A percentile compares a stretch with the other conserved stretches of the same genome.
These are phyloP conservation scores for Xylariaceae sp. DNA, from an alignment of 2,329 filamentous ascomycete species.

Conservation along the genomic window DNA sequence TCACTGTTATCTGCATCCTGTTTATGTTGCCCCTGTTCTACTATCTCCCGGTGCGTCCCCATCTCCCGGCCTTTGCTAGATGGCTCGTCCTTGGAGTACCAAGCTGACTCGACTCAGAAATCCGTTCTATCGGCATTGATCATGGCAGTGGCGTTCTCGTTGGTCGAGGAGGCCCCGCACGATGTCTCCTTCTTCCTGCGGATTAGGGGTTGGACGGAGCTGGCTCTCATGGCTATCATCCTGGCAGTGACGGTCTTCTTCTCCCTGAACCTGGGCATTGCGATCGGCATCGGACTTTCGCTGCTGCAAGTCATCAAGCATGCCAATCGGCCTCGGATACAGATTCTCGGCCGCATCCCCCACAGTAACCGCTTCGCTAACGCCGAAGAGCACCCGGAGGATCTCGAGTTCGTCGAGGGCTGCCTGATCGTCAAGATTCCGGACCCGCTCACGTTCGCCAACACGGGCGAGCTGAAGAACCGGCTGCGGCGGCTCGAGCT, in stretches of 20 bases:
- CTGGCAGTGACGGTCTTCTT: constrained; percentile 91
- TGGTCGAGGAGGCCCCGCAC: constrained; percentile 91
- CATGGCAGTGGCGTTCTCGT: constrained; percentile 85
- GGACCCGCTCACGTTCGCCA: constrained; percentile 92
- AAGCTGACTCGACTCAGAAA: constrained; percentile 70
- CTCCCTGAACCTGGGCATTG: constrained; percentile 87
- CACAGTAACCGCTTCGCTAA: constrained; percentile 82
- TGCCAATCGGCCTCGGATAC: constrained; percentile 84
- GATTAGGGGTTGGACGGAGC: constrained; percentile 79
- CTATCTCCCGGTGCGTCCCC: constrained; percentile 73
- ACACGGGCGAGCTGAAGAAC: constrained; percentile 85
- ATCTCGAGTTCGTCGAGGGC: constrained; percentile 82
- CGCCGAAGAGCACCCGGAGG: constrained; percentile 64
- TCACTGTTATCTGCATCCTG: constrained; percentile 72
- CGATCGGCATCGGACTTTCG: constrained; percentile 85
- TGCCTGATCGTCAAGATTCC: constrained; percentile 96
- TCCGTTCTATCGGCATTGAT: constrained; percentile 91
- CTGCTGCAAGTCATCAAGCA: constrained; percentile 85
- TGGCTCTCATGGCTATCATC: constrained; percentile 82
- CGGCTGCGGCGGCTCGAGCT: constrained; percentile 76
- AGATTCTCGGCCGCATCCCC: constrained; percentile 85
- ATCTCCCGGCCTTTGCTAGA: background rate
- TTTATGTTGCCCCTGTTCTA: constrained; percentile 89
- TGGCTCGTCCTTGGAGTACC: no score
- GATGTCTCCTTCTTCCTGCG: constrained; percentile 84